Conservation (phyloP, 257 asterid species). For the Salvia hispanica region DNA sequence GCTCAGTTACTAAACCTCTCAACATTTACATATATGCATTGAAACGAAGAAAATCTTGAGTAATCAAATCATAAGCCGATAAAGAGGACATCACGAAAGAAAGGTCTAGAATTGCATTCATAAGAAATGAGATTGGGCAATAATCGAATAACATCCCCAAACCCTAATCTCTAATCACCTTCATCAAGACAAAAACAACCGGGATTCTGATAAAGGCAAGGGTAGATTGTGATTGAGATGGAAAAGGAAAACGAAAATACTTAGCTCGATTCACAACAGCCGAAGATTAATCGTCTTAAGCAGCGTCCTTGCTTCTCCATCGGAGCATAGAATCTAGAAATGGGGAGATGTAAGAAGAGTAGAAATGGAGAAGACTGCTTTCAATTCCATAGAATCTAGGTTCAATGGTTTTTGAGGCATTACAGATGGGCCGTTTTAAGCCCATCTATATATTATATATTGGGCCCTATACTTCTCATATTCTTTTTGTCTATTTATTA, state of each 20-base stretch:
- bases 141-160: neutral
- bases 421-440: too few species aligned
- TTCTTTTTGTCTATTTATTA: too few species aligned
- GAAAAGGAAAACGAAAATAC: neutral
- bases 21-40: neutral
- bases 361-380: too few species aligned
- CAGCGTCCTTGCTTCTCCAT: neutral
- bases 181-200: neutral
- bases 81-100: neutral
- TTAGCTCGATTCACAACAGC: neutral
- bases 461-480: too few species aligned
- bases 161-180: slow-evolving; percentile 7
- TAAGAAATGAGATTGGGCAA: neutral
- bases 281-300: neutral
- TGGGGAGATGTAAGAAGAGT: neutral
- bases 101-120: neutral
- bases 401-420: too few species aligned
- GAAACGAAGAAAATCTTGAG: neutral
- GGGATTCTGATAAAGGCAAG: neutral
- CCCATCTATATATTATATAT: too few species aligned
- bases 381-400: too few species aligned
- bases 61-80: slow-evolving; percentile 1
- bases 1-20: neutral
- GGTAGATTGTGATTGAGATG: neutral
- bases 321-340: neutral